A percentile compares a stretch with the other conserved stretches of the same genome.
Evolutionary conservation across 2,329 filamentous ascomycete species (phyloP).

Genomic region (Cordyceps farinosa): DNA sequence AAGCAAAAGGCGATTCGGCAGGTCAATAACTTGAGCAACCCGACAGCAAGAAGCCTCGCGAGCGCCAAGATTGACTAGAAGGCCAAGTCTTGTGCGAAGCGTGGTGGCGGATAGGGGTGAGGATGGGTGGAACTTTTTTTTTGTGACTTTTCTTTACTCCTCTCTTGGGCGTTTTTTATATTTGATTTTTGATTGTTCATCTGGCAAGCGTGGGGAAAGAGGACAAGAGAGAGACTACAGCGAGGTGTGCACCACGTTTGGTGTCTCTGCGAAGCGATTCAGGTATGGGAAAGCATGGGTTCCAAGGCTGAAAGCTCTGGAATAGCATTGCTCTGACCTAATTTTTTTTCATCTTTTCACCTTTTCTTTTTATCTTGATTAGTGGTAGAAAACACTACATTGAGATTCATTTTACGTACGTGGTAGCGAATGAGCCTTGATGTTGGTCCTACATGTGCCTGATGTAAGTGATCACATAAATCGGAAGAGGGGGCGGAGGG

Average conservation of each 20-base stretch:
- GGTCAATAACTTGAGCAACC: slow-evolving; percentile 76
- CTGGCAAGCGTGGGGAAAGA: neutral
- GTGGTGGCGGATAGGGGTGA: neutral
- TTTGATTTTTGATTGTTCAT: neutral
- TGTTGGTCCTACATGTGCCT: neutral
- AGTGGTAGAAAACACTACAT: neutral
- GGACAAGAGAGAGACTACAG: neutral
- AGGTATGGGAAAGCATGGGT: neutral
- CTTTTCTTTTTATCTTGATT: neutral
- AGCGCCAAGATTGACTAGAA: slow-evolving; percentile 70
- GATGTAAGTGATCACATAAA: neutral
- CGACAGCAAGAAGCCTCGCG: slow-evolving; percentile 61
- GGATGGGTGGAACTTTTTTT: neutral
- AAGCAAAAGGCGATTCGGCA: slow-evolving; percentile 65
- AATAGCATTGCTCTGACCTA: neutral
- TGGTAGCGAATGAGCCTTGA: neutral
- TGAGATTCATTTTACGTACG: neutral
- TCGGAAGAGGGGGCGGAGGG: neutral
- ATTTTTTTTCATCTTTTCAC: neutral
- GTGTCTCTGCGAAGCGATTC: neutral
- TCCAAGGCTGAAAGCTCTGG: neutral
- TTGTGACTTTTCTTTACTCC: neutral
- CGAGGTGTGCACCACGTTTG: neutral
- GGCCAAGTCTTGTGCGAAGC: neutral
- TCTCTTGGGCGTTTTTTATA: slow-evolving; percentile 2